Evolutionary conservation across 192 early-diverging fungal genomes (phyloP), one percentile per base, ranked within the genome.

Genomic region (Chytriomyces confervae): DNA sequence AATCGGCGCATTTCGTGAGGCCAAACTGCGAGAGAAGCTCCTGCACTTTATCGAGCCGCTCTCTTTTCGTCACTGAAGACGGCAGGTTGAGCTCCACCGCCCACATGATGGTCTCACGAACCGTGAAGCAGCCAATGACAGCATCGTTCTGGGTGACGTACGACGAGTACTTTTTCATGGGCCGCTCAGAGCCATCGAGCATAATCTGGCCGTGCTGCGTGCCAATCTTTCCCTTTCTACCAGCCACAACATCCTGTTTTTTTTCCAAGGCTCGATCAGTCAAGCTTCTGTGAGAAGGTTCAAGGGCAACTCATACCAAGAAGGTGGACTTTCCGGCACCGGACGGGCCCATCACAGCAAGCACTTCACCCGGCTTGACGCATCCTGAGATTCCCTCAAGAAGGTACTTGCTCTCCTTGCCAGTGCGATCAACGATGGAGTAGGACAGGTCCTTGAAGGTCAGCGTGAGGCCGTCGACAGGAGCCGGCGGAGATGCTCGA

Each of bases 351-450:
- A 87, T 87, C 48, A 88, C 83, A 27, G 90, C 89, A 45, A 89
- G 89, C 7, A 98, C 90, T 74, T 97, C 87, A 61, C 96, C 96
- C 0, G 95, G 92, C 18, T 87, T 83, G 6, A 94, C 94, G 20
- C 90, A 78, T 44, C 96, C 96, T 27, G 87, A 87, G 5, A 96
- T 90, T 10, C 86, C 86, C 18, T 93, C 83, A 43, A 95, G 75
- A 11, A 95, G 65, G 81, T 64, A 47, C 13, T 43, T 51, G 71
- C 24, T 36, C 36, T 72, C 57, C 20, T 51, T 36, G 5, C 57
- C 18, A 13, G 10, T 8, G 24, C 24, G 10, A 65, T 64, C 64
- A 23, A 27, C 62, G 67, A 69, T 61, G 9, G 51, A 20, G 68
- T 62, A 62, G 50, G 43, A 24, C 24, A 68, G 67, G 68, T 68